Conservation (phyloP, 129 eudicot genomes). For the Helianthus tuberosus region DNA sequence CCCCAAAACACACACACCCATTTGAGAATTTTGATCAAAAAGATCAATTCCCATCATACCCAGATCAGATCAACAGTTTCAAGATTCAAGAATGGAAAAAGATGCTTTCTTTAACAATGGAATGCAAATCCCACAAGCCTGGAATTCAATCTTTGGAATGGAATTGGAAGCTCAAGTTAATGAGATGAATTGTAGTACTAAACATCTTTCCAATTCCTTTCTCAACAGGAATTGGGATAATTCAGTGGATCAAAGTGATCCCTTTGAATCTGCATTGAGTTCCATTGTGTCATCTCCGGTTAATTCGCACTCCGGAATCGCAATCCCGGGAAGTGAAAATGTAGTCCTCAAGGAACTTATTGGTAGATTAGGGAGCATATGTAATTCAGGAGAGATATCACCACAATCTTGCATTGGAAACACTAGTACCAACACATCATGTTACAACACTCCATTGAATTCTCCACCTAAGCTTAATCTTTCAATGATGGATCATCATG, state of each 20-base stretch:
- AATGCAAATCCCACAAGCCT: slow-evolving; percentile 30
- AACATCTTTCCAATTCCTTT: slow-evolving; percentile 46
- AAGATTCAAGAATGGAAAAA: slow-evolving; percentile 45
- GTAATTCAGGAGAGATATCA: slow-evolving; percentile 68
- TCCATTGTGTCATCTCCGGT: slow-evolving; percentile 90
- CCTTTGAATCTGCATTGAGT: slow-evolving; percentile 94
- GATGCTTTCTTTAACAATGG: slow-evolving; percentile 39
- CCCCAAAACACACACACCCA: slow-evolving; percentile 29
- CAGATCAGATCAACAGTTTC: slow-evolving; percentile 1
- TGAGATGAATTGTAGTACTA: slow-evolving; percentile 45
- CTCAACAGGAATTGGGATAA: slow-evolving; percentile 66
- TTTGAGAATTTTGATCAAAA: slow-evolving; percentile 20
- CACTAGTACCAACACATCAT: slow-evolving; percentile 62
- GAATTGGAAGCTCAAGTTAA: slow-evolving; percentile 37
- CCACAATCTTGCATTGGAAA: slow-evolving; percentile 45
- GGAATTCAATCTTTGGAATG: slow-evolving; percentile 54
- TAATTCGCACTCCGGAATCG: slow-evolving; percentile 40
- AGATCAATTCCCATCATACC: neutral
- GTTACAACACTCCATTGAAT: slow-evolving; percentile 81
- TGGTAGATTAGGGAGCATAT: slow-evolving; percentile 80
- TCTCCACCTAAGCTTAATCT: slow-evolving; percentile 84
- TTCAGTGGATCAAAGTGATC: slow-evolving; percentile 75
- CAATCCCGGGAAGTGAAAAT: slow-evolving; percentile 38
- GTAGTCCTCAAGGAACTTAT: slow-evolving; percentile 69
- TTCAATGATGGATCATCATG: slow-evolving; percentile 53